Base-by-base conservation (phyloP, 2,329 filamentous ascomycete genomes). In the Fusarium clavum region DNA sequence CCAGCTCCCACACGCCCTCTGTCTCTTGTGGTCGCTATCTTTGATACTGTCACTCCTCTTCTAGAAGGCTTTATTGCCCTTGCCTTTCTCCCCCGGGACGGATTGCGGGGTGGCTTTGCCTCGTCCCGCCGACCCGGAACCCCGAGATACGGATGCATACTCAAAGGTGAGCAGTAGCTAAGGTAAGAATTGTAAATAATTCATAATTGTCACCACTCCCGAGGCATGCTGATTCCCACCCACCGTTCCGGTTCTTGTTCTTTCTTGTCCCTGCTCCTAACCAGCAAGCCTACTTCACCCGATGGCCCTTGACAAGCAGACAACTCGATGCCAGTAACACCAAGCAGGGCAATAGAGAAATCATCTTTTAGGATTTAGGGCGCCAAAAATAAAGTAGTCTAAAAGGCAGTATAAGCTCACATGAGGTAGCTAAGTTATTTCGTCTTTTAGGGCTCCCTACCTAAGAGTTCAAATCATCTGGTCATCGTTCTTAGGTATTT, bases 181-280 rank as follows among this genome's bases (percentile, higher is more conserved):
- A 52, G 32, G n/a, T 52, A 40, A 43, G 13, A 41, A 41, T 34
- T 41, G 49, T 43, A 60, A 62, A 65, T 70, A 74, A 75, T 75
- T 74, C 65, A 70, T 65, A 72, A 56, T 73, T 73, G 73, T 75
- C 73, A 75, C 73, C 61, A 70, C 47, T 69, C 65, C 71, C 73
- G 67, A 72, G 49, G 62, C 63, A 64, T 52, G 40, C 62, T 62
- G 30, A 51, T 44, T 52, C 60, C 59, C 41, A 53, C 20, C 29
- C 44, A 34, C 45, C n/a, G 46, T 53, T 48, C 67, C 62, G 56
- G 34, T 63, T 52, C 40, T 60, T 67, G 16, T 57, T 62, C 49
- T 41, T 63, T 52, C 47, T 54, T 57, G 16, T 57, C 57, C 34
- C 18, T 62, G 8, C 55, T 54, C 41, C 51, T 30, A 27, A n/a